Percentiles rank a stretch among this genome's conserved stretches.
Evolutionary conservation across 75 land plant species (phyloP).

Genomic region (Selaginella moellendorffii): DNA sequence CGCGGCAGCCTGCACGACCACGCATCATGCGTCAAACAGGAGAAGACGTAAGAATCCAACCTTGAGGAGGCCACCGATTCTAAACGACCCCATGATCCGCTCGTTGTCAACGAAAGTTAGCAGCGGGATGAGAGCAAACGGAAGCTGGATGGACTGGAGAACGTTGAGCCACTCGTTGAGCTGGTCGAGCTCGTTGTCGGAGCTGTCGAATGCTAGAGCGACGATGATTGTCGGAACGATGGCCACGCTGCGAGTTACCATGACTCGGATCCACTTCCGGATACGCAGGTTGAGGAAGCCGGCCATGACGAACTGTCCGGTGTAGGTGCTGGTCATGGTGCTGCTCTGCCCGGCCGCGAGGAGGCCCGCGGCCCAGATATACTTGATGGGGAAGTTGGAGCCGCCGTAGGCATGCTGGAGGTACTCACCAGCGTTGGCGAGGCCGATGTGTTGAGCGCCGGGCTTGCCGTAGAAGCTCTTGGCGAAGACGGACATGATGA

Average conservation of each 20-base stretch:
- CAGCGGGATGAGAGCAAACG: conserved; percentile 89
- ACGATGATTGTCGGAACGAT: conserved; percentile 87
- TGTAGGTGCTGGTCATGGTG: conserved; percentile 96
- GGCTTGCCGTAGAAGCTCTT: conserved; percentile 73
- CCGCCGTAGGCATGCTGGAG: conserved; percentile 66
- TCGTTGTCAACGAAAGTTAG: conserved; percentile 42
- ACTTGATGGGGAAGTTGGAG: conserved; percentile 56
- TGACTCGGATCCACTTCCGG: conserved; percentile 71
- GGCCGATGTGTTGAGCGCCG: conserved; percentile 51
- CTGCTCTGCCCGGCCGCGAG: conserved; percentile 93
- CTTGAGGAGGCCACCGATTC: conserved; percentile 27
- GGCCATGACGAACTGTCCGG: conserved; percentile 75
- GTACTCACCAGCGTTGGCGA: conserved; percentile 73
- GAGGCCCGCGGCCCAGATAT: conserved; percentile 86
- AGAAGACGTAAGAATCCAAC: background rate
- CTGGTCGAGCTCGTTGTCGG: conserved; percentile 53
- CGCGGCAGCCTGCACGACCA: background rate
- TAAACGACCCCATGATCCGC: conserved; percentile 69
- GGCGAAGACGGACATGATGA: conserved; percentile 89
- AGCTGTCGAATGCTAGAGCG: conserved; percentile 72
- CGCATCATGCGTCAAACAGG: background rate
- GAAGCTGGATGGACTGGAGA: conserved; percentile 85
- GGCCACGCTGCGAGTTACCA: conserved; percentile 72
- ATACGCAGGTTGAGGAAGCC: conserved; percentile 76
- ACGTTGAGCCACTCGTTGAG: conserved; percentile 95